phyloP scores from a whole-genome alignment of 1,139 yeast genomes.

The Wickerhamiella infanticola region DNA sequence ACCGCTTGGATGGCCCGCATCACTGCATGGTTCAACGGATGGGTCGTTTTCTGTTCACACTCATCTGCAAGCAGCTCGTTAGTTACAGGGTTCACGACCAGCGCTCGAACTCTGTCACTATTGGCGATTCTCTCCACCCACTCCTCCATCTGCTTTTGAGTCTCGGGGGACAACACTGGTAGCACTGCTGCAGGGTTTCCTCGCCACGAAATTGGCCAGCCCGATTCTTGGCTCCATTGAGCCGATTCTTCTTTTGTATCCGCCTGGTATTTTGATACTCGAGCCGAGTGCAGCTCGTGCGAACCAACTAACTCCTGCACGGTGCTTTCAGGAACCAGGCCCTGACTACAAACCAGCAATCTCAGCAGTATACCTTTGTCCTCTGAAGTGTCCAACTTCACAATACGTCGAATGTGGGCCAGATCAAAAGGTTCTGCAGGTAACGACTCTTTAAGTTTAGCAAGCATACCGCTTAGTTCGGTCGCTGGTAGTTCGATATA shows the following conservation, averaged over 20 bases:
- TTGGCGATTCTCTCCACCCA: constrained; percentile 2
- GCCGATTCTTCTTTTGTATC: constrained; percentile 45
- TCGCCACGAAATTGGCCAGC: constrained; percentile 89
- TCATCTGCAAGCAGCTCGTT: constrained; percentile 26
- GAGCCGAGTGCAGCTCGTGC: constrained; percentile 15
- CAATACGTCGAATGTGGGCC: constrained; percentile 25
- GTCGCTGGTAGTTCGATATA: constrained; percentile 11
- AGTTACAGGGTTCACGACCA: constrained; percentile 35
- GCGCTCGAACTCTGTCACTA: constrained; percentile 29
- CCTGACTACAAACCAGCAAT: constrained; percentile 23
- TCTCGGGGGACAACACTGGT: constrained; percentile 36
- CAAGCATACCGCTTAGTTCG: constrained; percentile 12
- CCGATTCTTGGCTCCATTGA: constrained; percentile 44
- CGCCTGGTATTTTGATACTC: constrained; percentile 41
- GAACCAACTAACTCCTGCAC: constrained; percentile 12
- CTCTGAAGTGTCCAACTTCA: constrained; percentile 20
- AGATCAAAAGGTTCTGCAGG: constrained; percentile 22
- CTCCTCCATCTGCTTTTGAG: constrained; percentile 31
- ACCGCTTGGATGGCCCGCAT: constrained; percentile 61
- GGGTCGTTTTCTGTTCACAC: constrained; percentile 27
- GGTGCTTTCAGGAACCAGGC: constrained; percentile 13
- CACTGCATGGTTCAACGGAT: constrained; percentile 54
- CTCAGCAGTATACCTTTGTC: constrained; percentile 15
- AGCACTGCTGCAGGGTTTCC: constrained; percentile 78
- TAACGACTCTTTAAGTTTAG: constrained; percentile 16